Base-by-base conservation (phyloP, 768 basidiomycete genomes). In the Mycena floridula region DNA sequence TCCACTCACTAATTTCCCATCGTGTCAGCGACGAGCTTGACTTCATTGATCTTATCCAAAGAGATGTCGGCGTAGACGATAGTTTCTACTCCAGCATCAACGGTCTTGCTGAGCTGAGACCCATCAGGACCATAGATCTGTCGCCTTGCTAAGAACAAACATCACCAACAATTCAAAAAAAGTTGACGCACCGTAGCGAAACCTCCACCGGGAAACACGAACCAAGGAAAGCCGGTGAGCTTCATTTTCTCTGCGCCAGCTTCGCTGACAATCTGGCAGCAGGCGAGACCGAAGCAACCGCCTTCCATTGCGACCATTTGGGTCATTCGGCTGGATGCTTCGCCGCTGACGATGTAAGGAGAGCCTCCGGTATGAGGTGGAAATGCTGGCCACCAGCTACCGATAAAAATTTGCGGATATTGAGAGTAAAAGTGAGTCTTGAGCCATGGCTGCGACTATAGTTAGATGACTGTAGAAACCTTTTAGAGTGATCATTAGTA, bases 71-170 rank as follows among this genome's bases (percentile, higher is more conserved):
- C 60, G 32, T 59, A 60, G 2, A 60, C 43, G 22, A 60, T 59
- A 30, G 49, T 43, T 37, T 62, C 60, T n/a, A 49, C 50, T 11
- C 57, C 60, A 13, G 57, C 48, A 41, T 59, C 58, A 2, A 48
- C 50, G 7, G 58, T 48, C 22, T 52, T 48, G 12, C 54, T 50
- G 27, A 62, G 50, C 1, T 45, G 43, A 12, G 54, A 53, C n/a
- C 60, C 60, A 30, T 62, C 60, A 6, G 60, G 60, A 9, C 60
- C 60, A 49, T 62, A 62, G 11, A 62, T 60, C 59, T 60, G 25
- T 13, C 24, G 25, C 12, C 22, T 12, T 8, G 35, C 39, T 38
- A 37, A 22, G 12, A 9, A 22, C 15, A n/a, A 4, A 20, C 28
- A 32, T 32, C 28, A 32, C 16, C 11, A 7, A 11, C 11, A 5